phyloP scores from a whole-genome alignment of 148 eudicot species.

The Bassia scoparia region DNA sequence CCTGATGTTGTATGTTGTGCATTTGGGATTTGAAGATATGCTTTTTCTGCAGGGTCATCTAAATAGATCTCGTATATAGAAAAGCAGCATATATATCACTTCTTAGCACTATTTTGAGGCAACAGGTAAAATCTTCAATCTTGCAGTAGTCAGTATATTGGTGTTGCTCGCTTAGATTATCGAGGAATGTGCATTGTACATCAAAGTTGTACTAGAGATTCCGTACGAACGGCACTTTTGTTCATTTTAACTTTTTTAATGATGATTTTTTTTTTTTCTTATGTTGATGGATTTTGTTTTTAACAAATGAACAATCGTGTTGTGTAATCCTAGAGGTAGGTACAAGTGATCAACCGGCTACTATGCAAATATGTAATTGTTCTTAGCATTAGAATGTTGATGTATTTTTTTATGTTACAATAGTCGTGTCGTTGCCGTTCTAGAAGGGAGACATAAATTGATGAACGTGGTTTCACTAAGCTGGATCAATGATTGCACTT shows the following conservation, averaged over 20 bases:
- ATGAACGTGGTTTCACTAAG: neutral
- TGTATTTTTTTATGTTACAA: neutral
- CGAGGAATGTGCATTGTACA: too few relatives aligned
- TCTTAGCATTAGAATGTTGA: neutral
- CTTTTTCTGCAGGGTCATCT: slow-evolving; percentile 68
- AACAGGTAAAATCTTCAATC: slow-evolving; percentile 40
- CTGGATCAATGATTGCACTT: too few relatives aligned
- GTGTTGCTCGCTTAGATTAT: too few relatives aligned
- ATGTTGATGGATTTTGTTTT: too few relatives aligned
- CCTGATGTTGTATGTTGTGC: neutral
- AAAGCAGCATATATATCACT: slow-evolving; percentile 84
- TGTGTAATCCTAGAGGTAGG: too few relatives aligned
- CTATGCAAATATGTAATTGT: too few relatives aligned
- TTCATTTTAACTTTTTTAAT: too few relatives aligned
- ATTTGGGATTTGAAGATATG: slow-evolving; percentile 8
- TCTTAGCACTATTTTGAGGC: slow-evolving; percentile 75
- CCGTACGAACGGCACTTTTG: too few relatives aligned
- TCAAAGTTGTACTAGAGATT: too few relatives aligned
- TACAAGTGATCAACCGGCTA: too few relatives aligned
- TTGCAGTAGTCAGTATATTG: neutral
- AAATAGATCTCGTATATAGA: slow-evolving; percentile 75
- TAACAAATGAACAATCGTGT: too few relatives aligned
- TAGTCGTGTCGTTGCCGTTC: neutral
- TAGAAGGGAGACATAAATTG: neutral
- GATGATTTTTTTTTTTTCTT: too few relatives aligned